Conservation (phyloP, 257 asterid genomes). For the Nicotiana paniculata region DNA sequence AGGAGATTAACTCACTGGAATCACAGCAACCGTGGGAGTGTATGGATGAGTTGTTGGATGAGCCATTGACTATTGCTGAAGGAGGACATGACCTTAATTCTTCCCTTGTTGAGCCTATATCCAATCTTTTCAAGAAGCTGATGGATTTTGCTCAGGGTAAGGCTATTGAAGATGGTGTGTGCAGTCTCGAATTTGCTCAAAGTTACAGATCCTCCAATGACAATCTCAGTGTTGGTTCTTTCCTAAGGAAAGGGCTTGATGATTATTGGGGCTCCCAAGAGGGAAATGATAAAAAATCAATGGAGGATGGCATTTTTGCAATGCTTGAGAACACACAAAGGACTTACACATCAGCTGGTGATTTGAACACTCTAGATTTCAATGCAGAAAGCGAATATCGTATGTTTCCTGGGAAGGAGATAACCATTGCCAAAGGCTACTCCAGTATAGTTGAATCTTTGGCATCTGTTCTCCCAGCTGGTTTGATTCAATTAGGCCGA, state of each 20-base stretch:
- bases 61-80: constrained; percentile 63
- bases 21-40: constrained; percentile 87
- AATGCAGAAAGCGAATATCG: constrained; percentile 68
- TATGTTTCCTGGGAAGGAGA: constrained; percentile 74
- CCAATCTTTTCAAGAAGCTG: constrained; percentile 45
- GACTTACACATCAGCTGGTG: constrained; percentile 72
- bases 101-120: constrained; percentile 54
- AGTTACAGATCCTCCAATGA: constrained; percentile 10
- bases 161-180: constrained; percentile 59
- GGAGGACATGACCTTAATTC: constrained; percentile 51
- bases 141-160: constrained; percentile 75
- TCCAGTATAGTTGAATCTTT: constrained; percentile 47
- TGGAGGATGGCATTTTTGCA: constrained; percentile 52
- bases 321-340: constrained; percentile 79
- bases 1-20: constrained; percentile 28
- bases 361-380: constrained; percentile 52
- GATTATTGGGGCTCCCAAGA: constrained; percentile 31
- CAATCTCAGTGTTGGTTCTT: constrained; percentile 41
- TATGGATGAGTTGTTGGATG: constrained; percentile 58
- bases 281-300: constrained; percentile 25
- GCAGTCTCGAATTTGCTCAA: constrained; percentile 1
- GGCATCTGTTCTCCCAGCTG: constrained; percentile 67
- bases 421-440: constrained; percentile 72
- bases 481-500: constrained; percentile 51
- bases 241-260: constrained; percentile 56